Base-by-base conservation (phyloP, 2,329 filamentous ascomycete genomes). In the Exophiala viscosa region DNA sequence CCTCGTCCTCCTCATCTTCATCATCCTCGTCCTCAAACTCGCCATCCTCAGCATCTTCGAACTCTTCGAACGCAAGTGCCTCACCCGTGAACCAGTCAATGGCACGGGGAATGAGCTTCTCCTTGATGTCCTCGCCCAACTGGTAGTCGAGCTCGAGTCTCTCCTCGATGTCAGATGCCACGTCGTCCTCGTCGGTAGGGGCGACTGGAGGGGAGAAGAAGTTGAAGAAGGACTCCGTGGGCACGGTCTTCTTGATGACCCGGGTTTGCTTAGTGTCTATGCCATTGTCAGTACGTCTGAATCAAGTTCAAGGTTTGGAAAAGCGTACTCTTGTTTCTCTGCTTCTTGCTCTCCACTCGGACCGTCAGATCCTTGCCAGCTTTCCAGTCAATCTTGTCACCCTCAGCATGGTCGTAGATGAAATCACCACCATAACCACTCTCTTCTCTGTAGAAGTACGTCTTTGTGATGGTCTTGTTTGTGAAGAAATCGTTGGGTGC, bases 51-150 rank as follows among this genome's bases (percentile, higher is more conserved):
- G 92, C 90, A 49, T 95, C 87, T 35, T 92, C 87, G 56, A 96
- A 74, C 71, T 96, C 92, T 79, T 99, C 93, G 65, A 90, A 99
- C 64, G 93, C 91, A 60, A 99, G 85, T 63, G 93, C 93, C 76
- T 99, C 93, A 53, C 93, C 93, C 48, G 93, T 99, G 73, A 99
- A 99, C 93, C 93, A 99, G 75, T 99, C 93, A 66, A 99, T 93
- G 52, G 95, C 93, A 64, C 92, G 90, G 60, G 93, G 93, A 64
- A 99, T 99, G 61, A 99, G 82, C 79, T 99, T 99, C 82, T 99
- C 93, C 79, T 99, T 99, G 77, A 99, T 96, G 69, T 99, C 93
- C 78, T 99, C 93, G 62, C 93, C 93, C 40, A 99, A 85, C 76
- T 97, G 92, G 74, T 97, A 99, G 76, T 99, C 93, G 47, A 99